These are phyloP conservation scores for Trypanosoma melophagium DNA, from an alignment of 208 protist species.

Conservation along the genomic window DNA sequence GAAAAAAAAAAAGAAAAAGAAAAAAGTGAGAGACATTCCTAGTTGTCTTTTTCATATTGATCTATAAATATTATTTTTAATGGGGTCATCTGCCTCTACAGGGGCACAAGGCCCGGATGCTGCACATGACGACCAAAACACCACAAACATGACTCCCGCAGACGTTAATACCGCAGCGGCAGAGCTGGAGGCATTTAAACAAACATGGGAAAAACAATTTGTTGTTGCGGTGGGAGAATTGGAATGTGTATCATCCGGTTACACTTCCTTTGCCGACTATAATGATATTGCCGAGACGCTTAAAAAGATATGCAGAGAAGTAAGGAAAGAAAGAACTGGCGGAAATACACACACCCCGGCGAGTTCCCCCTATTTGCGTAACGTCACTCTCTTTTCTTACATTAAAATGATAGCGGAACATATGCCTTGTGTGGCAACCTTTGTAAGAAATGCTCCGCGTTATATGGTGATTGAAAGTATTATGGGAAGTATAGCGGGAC, in stretches of 20 bases:
- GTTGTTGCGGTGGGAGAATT: conserved; percentile 23
- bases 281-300: conserved; percentile 25
- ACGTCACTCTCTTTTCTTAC: not conserved
- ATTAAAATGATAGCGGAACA: not conserved
- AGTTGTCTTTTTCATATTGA: too few relatives aligned
- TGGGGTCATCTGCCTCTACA: too few relatives aligned
- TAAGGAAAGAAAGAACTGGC: too few relatives aligned
- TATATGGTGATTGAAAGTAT: not conserved
- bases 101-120: too few relatives aligned
- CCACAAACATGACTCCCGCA: too few relatives aligned
- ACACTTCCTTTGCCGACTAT: conserved; percentile 32
- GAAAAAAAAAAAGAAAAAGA: not conserved
- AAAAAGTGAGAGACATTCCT: not conserved
- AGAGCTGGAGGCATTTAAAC: not conserved
- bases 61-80: not conserved
- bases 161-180: not conserved
- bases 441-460: not conserved
- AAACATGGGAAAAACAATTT: conserved; percentile 13
- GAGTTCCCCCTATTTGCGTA: too few relatives aligned
- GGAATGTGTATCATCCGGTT: conserved; percentile 38
- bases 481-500: not conserved
- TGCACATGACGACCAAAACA: too few relatives aligned
- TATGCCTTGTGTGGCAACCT: not conserved
- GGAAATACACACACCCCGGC: too few relatives aligned
- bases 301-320: not conserved